Percentiles rank a stretch among this genome's conserved stretches.
phyloP scores from a whole-genome alignment of 441 rosid genomes.

The Bocquillonia castaneifolia region DNA sequence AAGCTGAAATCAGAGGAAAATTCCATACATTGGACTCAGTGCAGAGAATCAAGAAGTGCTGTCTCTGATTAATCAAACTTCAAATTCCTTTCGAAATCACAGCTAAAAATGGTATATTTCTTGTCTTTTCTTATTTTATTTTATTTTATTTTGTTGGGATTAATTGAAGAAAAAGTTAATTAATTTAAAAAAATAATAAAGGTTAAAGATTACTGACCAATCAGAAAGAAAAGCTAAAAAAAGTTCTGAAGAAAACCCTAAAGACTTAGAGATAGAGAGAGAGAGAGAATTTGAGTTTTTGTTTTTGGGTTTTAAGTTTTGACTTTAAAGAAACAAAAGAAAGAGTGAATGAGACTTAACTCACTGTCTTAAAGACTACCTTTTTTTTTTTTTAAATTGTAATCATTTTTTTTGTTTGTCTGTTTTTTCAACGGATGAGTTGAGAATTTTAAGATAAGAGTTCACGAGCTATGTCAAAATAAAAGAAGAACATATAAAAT shows the following conservation, averaged over 20 bases:
- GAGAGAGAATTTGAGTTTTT: not conserved
- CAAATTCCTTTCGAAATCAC: not conserved
- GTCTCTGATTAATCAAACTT: not conserved
- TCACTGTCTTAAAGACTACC: not conserved
- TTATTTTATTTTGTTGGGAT: too few relatives aligned
- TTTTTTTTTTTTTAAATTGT: too few relatives aligned
- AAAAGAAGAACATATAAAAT: too few relatives aligned
- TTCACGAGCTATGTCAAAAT: not conserved
- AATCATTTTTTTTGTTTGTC: too few relatives aligned
- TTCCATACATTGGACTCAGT: conserved; percentile 7
- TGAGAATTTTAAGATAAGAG: not conserved
- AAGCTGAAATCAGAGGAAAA: conserved; percentile 8
- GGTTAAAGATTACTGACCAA: too few relatives aligned
- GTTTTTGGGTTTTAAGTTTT: too few relatives aligned
- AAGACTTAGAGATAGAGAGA: not conserved
- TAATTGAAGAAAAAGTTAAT: too few relatives aligned
- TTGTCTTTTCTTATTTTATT: too few relatives aligned
- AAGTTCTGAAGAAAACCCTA: conserved; percentile 6
- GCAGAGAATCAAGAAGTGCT: too few relatives aligned
- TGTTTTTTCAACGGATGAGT: not conserved
- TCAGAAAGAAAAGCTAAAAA: not conserved
- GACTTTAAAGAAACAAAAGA: not conserved
- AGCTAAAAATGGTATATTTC: too few relatives aligned
- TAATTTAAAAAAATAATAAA: not conserved
- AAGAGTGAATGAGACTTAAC: not conserved